Percentiles rank a stretch among this genome's conserved stretches.
phyloP scores from a whole-genome alignment of 257 asterid species.

The Solanum verrucosum region DNA sequence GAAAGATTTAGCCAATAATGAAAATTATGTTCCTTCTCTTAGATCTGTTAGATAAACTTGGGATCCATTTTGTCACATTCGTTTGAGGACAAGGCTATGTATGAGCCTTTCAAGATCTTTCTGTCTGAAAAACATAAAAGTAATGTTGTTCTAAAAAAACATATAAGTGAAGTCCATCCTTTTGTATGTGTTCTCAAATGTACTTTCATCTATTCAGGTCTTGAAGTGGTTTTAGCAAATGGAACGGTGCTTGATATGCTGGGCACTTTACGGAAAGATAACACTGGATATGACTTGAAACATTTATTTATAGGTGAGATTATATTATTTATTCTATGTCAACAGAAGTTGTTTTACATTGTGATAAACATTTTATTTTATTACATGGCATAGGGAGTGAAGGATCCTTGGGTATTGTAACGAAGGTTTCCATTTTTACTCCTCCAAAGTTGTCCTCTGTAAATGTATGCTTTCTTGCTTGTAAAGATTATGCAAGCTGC shows the following conservation, averaged over 20 bases:
- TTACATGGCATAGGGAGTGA: conserved; percentile 66
- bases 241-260: conserved; percentile 97
- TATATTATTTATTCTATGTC: conserved; percentile 4
- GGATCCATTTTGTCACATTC: neutral
- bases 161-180: neutral
- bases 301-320: conserved; percentile 84
- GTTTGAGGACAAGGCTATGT: neutral
- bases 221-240: conserved; percentile 92
- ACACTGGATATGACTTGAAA: conserved; percentile 96
- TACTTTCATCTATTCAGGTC: conserved; percentile 43
- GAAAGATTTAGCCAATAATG: neutral
- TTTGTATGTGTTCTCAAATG: neutral
- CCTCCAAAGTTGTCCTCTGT: conserved; percentile 89
- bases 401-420: conserved; percentile 92
- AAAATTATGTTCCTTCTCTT: neutral
- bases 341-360: conserved; percentile 8
- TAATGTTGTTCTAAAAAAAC: neutral
- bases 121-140: neutral
- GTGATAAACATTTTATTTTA: conserved; percentile 3
- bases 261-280: conserved; percentile 89
- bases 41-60: neutral
- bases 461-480: conserved; percentile 87
- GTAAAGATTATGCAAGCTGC: conserved; percentile 82
- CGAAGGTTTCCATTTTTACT: conserved; percentile 89
- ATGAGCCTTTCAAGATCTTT: neutral